phyloP scores from a whole-genome alignment of 306 rosid genomes.

The Rosa lucieae region DNA sequence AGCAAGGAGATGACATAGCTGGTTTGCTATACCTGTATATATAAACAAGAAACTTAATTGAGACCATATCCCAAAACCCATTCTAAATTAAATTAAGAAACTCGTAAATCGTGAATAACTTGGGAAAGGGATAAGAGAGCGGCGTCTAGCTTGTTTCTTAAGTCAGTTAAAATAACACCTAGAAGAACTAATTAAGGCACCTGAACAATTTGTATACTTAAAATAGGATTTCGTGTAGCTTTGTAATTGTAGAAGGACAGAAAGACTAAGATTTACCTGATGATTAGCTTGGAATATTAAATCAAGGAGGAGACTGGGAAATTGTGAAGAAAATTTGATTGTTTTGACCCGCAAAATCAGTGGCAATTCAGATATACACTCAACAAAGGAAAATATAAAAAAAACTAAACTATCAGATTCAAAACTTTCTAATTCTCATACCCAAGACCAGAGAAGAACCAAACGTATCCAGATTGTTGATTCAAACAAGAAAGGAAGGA shows the following conservation, averaged over 20 bases:
- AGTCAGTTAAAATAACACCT: slow-evolving; percentile 7
- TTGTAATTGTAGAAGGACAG: not conserved
- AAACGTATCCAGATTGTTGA: not conserved
- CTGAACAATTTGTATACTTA: not conserved
- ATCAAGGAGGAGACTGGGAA: not conserved
- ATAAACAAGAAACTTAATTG: not conserved
- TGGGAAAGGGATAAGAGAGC: slow-evolving; percentile 16
- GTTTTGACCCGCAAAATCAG: slow-evolving; percentile 6
- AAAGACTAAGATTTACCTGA: not conserved
- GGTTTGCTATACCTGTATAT: slow-evolving; percentile 12
- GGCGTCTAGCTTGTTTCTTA: slow-evolving; percentile 38
- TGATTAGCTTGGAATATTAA: slow-evolving; percentile 1
- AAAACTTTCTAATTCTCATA: not conserved
- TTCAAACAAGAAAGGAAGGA: not conserved
- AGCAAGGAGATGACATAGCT: slow-evolving; percentile 10
- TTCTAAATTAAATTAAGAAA: not conserved
- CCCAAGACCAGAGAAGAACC: not conserved
- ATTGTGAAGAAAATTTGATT: not conserved
- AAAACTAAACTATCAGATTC: not conserved
- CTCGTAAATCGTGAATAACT: slow-evolving; percentile 14
- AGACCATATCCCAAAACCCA: slow-evolving; percentile 13
- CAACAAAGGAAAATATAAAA: not conserved
- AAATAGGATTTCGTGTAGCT: not conserved
- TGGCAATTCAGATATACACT: not conserved
- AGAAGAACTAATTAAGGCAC: not conserved